These are phyloP conservation scores for Brassica napus DNA, from an alignment of 345 rosid species.

Conservation along the genomic window Da-Ae NC_063451.1:39318501-39319000, in stretches of 20 bases:
- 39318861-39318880: slow-evolving; percentile 39
- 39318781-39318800: slow-evolving; percentile 27
- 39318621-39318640: slow-evolving; percentile 29
- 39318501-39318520: slow-evolving; percentile 9
- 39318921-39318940: slow-evolving; percentile 29
- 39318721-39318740: slow-evolving; percentile 31
- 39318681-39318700: slow-evolving; percentile 26
- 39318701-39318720: slow-evolving; percentile 23
- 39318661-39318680: slow-evolving; percentile 36
- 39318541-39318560: slow-evolving; percentile 29
- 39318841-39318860: slow-evolving; percentile 25
- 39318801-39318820: slow-evolving; percentile 35
- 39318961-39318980: slow-evolving; percentile 44
- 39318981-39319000: slow-evolving; percentile 37
- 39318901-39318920: background rate
- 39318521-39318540: background rate
- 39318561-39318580: slow-evolving; percentile 31
- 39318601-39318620: slow-evolving; percentile 19
- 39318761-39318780: background rate
- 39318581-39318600: slow-evolving; percentile 35
- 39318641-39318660: slow-evolving; percentile 35
- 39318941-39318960: slow-evolving; percentile 46
- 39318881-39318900: slow-evolving; percentile 27
- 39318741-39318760: slow-evolving; percentile 18
- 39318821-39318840: slow-evolving; percentile 14